Evolutionary conservation across 73 alveolate species (phyloP), one percentile per base, ranked within the genome.

Genomic region (Uronychia setigera): DNA sequence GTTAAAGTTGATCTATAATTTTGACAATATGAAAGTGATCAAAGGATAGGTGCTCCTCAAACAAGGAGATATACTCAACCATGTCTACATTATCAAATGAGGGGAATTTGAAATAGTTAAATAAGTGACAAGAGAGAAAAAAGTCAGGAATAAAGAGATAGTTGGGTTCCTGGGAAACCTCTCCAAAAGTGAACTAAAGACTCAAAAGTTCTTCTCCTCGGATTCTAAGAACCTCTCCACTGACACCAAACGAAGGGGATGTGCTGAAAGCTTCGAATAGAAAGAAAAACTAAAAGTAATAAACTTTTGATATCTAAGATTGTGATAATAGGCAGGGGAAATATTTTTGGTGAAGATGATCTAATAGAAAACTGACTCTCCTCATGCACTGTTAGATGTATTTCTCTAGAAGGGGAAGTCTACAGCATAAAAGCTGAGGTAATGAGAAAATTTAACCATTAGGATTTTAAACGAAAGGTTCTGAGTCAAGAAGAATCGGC

Each of bases 1-100:
- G 5, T 80, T 88, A 29, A 89, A 85, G 74, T 85, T 89, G 35
- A 79, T 83, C 74, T 89, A 85, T 30, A 77, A 89, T 33, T 79
- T 85, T 30, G 79, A 84, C 59, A 82, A 79, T 46, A 85, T 82
- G 32, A 25, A 59, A 1, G 85, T 11, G 33, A 33, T 31, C 11
- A 33, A 84, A 60, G 74, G 74, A 26, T 74, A 89, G 32, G 82
- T 89, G 33, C 84, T 89, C 9, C 78, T 74, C 32, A 85, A 76
- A 74, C 90, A 89, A 67, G 95, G 92, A 13, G 95, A 89, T 14
- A 46, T 46, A 11, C n/a, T 46, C n/a, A 19, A 46, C 5, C 5
- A 5, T 11, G 67, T 46, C 19, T 46, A 46, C 67, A 46, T 46
- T 19, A 19, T 46, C 67, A 46, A 46, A 19, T 11, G 67, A 11